These are phyloP conservation scores for Salinomyces thailandicus DNA, from an alignment of 2,329 filamentous ascomycete genomes.

Conservation along the genomic window DNA sequence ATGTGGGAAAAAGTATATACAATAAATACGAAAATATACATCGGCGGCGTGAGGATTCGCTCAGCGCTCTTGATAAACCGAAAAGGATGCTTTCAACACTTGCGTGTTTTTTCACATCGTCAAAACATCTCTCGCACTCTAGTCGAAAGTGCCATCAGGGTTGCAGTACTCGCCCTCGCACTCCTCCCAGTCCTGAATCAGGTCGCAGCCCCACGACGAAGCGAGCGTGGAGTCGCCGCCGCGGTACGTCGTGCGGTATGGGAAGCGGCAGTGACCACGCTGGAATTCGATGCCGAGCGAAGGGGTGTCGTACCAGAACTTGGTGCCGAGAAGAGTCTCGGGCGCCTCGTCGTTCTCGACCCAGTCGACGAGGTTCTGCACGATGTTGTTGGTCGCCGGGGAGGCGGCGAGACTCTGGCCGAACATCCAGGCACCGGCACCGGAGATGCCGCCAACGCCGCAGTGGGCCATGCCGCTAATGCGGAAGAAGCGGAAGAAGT, in stretches of 20 bases:
- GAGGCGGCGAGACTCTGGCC: slow-evolving; percentile 23
- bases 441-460: slow-evolving; percentile 30
- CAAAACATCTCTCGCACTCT: too few relatives aligned
- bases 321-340: slow-evolving; percentile 31
- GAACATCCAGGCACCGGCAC: slow-evolving; percentile 34
- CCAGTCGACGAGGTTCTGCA: slow-evolving; percentile 34
- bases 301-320: slow-evolving; percentile 33
- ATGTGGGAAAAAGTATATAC: too few relatives aligned
- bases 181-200: slow-evolving; percentile 21
- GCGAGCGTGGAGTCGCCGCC: slow-evolving; percentile 28
- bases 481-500: slow-evolving; percentile 40
- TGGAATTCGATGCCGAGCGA: slow-evolving; percentile 33
- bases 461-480: slow-evolving; percentile 46
- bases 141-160: slow-evolving; percentile 16
- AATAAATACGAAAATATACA: too few relatives aligned
- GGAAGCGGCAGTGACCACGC: slow-evolving; percentile 36
- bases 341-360: slow-evolving; percentile 24
- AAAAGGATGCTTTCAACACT: too few relatives aligned
- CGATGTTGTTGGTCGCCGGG: slow-evolving; percentile 32
- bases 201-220: slow-evolving; percentile 27
- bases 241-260: slow-evolving; percentile 26
- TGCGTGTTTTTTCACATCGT: too few relatives aligned
- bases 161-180: slow-evolving; percentile 12
- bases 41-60: too few relatives aligned
- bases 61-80: too few relatives aligned